Conservation (phyloP, 2,329 filamentous ascomycete species). For the Leptographium flavum region DNA sequence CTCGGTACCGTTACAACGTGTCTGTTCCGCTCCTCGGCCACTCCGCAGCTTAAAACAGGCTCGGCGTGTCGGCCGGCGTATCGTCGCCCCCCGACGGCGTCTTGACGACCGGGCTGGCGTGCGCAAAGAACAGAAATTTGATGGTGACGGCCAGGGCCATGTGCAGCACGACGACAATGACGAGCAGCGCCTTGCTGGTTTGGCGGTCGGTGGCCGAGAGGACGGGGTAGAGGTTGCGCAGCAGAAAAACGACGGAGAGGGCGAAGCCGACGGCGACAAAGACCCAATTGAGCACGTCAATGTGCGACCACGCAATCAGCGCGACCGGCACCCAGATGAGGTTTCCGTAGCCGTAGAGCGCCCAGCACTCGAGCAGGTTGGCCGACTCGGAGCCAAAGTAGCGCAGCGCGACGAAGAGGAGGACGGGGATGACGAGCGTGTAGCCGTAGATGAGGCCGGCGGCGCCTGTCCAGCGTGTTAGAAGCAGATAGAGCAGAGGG, state of each 20-base stretch:
- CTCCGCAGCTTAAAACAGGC: not conserved
- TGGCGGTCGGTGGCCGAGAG: constrained; percentile 85
- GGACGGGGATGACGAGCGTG: constrained; percentile 72
- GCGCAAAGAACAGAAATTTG: constrained; percentile 92
- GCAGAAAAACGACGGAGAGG: constrained; percentile 66
- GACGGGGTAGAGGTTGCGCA: constrained; percentile 81
- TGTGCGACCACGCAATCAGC: constrained; percentile 75
- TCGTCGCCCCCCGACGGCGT: not conserved
- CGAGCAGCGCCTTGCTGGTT: constrained; percentile 73
- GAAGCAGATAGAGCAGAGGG: constrained; percentile 6
- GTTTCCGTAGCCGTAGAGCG: constrained; percentile 91
- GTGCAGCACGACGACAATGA: constrained; percentile 74
- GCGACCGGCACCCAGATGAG: constrained; percentile 95
- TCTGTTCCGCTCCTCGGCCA: not conserved
- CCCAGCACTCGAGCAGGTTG: constrained; percentile 89
- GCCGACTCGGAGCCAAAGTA: constrained; percentile 94
- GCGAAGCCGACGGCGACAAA: constrained; percentile 82
- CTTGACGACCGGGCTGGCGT: constrained; percentile 40
- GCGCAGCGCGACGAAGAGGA: constrained; percentile 73
- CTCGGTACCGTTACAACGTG: not conserved
- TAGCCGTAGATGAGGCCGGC: constrained; percentile 94
- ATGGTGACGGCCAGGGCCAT: constrained; percentile 85
- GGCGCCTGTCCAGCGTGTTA: constrained; percentile 41
- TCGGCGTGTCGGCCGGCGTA: not conserved
- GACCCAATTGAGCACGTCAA: constrained; percentile 80